These are phyloP conservation scores for Ocimum tenuiflorum DNA, from an alignment of 257 asterid species.

Conservation along the genomic window DNA sequence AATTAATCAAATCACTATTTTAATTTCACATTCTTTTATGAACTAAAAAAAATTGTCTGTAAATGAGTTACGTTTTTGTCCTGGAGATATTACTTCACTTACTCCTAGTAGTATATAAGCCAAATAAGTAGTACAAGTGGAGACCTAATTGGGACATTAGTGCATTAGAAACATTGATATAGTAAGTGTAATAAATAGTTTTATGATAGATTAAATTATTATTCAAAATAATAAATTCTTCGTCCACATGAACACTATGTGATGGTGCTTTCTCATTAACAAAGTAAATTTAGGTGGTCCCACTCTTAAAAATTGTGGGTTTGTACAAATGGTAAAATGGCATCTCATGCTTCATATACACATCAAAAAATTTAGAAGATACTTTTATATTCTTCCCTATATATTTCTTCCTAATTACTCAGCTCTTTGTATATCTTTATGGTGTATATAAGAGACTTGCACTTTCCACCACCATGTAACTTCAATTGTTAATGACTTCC, in stretches of 20 bases:
- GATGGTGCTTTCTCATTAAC: not conserved
- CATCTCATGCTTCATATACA: not conserved
- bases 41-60: too few species aligned
- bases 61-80: too few species aligned
- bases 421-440: too few species aligned
- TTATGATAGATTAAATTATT: not conserved
- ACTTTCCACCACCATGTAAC: conserved; percentile 2
- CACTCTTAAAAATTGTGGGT: not conserved
- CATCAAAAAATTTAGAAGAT: not conserved
- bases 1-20: too few species aligned
- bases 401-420: not conserved
- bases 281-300: not conserved
- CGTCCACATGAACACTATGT: not conserved
- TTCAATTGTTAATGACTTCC: conserved; percentile 17
- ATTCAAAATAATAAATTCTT: not conserved
- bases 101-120: too few species aligned
- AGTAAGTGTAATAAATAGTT: too few species aligned
- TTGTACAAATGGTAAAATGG: not conserved
- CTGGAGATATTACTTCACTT: too few species aligned
- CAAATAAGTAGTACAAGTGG: too few species aligned
- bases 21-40: too few species aligned
- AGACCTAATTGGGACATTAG: too few species aligned
- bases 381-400: not conserved
- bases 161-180: too few species aligned
- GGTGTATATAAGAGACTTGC: not conserved